Evolutionary conservation across 2,329 filamentous ascomycete genomes (phyloP).

Genomic region (Aspergillus sp.): DNA sequence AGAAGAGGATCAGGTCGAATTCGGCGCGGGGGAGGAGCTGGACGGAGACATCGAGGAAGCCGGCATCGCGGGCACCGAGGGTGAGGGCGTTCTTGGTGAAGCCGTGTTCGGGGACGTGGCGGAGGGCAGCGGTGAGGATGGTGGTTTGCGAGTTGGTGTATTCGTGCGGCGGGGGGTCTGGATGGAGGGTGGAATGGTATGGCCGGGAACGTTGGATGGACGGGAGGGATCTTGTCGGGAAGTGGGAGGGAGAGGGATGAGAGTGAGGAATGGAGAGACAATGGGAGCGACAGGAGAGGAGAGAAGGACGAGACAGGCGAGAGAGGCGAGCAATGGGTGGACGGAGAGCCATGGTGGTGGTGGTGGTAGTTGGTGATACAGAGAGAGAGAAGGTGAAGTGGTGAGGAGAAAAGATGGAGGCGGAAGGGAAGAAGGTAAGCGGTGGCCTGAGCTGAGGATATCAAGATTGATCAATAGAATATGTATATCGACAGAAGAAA

Average conservation of each 20-base stretch:
- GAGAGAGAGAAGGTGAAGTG: neutral
- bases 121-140: conserved; percentile 78
- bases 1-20: conserved; percentile 69
- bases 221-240: neutral
- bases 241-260: neutral
- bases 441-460: neutral
- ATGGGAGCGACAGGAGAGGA: neutral
- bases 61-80: conserved; percentile 76
- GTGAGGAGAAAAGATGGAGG: neutral
- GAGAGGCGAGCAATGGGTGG: neutral
- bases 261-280: neutral
- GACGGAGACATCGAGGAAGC: conserved; percentile 81
- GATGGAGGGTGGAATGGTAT: conserved; percentile 75
- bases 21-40: conserved; percentile 76
- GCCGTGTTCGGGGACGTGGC: conserved; percentile 75
- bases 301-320: neutral
- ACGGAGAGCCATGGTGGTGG: neutral
- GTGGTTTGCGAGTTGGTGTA: conserved; percentile 62
- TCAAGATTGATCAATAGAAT: neutral
- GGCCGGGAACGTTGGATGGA: conserved; percentile 22
- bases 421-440: neutral
- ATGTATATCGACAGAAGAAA: too few relatives aligned
- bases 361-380: neutral
- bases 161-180: conserved; percentile 56
- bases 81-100: conserved; percentile 74